Percentiles rank a stretch among this genome's conserved stretches.
phyloP scores from a whole-genome alignment of 306 rosid species.

The Dryas octopetala region DNA sequence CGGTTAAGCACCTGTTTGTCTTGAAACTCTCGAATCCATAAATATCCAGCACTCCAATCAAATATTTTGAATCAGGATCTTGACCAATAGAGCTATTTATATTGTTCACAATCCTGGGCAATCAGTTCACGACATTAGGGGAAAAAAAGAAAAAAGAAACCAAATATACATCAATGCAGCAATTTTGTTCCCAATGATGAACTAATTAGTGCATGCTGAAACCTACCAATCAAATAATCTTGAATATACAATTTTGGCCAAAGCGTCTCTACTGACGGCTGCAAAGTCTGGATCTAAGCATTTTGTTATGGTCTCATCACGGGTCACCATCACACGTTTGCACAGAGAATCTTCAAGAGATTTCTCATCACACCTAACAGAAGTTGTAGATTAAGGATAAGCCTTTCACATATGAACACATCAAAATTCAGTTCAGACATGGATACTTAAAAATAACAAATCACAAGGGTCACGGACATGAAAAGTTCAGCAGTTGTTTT shows the following conservation, averaged over 20 bases:
- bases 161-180: not conserved
- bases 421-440: not conserved
- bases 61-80: slow-evolving; percentile 68
- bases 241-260: slow-evolving; percentile 89
- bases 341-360: slow-evolving; percentile 89
- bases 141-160: slow-evolving; percentile 19
- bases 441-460: not conserved
- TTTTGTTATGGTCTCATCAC: slow-evolving; percentile 88
- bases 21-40: slow-evolving; percentile 99
- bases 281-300: slow-evolving; percentile 73
- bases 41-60: slow-evolving; percentile 96
- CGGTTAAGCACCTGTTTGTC: slow-evolving; percentile 96
- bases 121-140: slow-evolving; percentile 20
- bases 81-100: slow-evolving; percentile 92
- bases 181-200: not conserved
- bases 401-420: slow-evolving; percentile 16
- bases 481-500: slow-evolving; percentile 80
- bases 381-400: slow-evolving; percentile 25
- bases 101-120: slow-evolving; percentile 83
- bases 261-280: slow-evolving; percentile 77
- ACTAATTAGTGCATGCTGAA: not conserved
- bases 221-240: slow-evolving; percentile 88
- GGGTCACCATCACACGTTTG: slow-evolving; percentile 89
- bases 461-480: slow-evolving; percentile 39
- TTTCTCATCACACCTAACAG: slow-evolving; percentile 75